Conservation (phyloP, 768 basidiomycete species). For the Termitomyces sp. region DNA sequence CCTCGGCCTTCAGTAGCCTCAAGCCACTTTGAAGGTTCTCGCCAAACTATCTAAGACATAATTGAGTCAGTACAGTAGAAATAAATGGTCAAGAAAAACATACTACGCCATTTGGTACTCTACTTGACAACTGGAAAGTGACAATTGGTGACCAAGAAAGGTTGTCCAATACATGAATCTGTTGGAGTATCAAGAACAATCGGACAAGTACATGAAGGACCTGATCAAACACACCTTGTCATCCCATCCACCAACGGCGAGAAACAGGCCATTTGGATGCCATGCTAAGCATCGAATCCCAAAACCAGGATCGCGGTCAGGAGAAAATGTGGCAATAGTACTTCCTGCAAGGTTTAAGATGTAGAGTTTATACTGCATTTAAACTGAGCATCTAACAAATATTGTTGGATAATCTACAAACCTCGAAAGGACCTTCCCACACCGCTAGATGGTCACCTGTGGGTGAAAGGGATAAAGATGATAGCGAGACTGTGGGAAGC, state of each 20-base stretch:
- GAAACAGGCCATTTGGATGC: constrained; percentile 82
- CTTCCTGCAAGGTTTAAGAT: constrained; percentile 64
- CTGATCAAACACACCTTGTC: constrained; percentile 53
- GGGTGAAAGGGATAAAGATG: constrained; percentile 72
- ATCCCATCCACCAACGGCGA: constrained; percentile 85
- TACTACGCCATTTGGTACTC: constrained; percentile 53
- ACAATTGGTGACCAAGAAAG: constrained; percentile 67
- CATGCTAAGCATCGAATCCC: constrained; percentile 76
- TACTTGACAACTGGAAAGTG: constrained; percentile 55
- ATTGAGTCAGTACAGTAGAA: neutral
- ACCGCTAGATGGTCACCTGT: constrained; percentile 69
- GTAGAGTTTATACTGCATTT: constrained; percentile 65
- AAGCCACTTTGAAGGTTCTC: constrained; percentile 81
- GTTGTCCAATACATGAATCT: constrained; percentile 75
- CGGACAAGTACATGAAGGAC: neutral
- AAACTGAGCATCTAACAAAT: neutral
- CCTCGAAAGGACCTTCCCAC: constrained; percentile 86
- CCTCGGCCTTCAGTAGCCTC: constrained; percentile 80
- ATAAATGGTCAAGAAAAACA: constrained; percentile 17
- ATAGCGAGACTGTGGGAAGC: constrained; percentile 65
- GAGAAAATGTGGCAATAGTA: constrained; percentile 59
- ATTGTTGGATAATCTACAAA: constrained; percentile 21
- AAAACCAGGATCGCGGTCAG: constrained; percentile 73
- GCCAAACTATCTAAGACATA: constrained; percentile 63
- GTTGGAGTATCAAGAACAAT: constrained; percentile 6